Evolutionary conservation across 768 basidiomycete genomes (phyloP).

Genomic region (Guyanaporus albipodus): DNA sequence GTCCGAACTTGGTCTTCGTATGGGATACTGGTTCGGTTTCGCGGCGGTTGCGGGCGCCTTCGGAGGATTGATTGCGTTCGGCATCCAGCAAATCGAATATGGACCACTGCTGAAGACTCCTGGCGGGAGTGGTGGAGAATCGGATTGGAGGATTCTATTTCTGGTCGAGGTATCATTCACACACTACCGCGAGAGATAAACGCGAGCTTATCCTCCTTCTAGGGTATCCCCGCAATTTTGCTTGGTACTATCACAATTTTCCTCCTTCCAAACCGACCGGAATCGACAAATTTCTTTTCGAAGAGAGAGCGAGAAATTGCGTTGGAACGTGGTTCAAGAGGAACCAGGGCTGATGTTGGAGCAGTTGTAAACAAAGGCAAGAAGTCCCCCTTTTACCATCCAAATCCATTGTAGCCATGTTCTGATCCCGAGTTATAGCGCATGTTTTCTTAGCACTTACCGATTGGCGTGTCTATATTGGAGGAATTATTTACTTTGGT

Average conservation of each 20-base stretch:
- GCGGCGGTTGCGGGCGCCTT: constrained; percentile 84
- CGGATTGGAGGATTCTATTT: constrained; percentile 46
- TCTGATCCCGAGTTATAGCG: constrained; percentile 33
- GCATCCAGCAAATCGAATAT: constrained; percentile 63
- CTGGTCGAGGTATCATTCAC: constrained; percentile 55
- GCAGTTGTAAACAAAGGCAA: constrained; percentile 60
- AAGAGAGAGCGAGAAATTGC: constrained; percentile 54
- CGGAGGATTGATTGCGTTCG: constrained; percentile 80
- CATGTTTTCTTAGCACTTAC: constrained; percentile 60
- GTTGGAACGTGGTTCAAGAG: constrained; percentile 62
- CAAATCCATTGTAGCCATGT: neutral
- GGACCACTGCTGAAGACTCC: constrained; percentile 20
- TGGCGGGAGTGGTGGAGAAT: constrained; percentile 27
- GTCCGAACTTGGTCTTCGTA: constrained; percentile 66
- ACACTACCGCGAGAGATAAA: neutral
- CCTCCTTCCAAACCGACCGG: constrained; percentile 66
- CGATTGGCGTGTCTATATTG: constrained; percentile 70
- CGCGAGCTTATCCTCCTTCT: neutral
- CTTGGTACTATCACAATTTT: constrained; percentile 55
- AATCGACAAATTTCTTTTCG: constrained; percentile 58
- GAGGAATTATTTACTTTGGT: constrained; percentile 74
- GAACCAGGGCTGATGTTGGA: constrained; percentile 62
- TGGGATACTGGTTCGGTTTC: constrained; percentile 83
- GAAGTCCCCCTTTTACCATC: neutral
- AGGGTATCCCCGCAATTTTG: constrained; percentile 67